Evolutionary conservation across 1,139 yeast genomes (phyloP).

Genomic region (Kazachstania sp.): DNA sequence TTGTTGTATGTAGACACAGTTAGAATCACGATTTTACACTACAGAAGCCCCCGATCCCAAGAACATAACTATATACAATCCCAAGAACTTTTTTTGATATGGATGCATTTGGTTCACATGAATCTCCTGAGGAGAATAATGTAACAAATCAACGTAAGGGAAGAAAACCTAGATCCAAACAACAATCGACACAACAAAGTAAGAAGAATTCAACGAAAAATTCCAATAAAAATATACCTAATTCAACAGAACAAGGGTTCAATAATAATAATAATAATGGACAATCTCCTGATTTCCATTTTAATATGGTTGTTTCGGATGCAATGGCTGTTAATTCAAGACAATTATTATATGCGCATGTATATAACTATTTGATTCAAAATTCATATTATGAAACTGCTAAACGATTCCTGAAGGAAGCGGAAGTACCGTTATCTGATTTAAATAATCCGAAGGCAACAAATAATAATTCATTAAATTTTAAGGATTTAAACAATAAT

Average conservation of each 20-base stretch:
- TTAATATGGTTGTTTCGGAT: slow-evolving; percentile 28
- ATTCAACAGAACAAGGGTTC: no score
- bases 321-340: slow-evolving; percentile 37
- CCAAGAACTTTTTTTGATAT: background rate
- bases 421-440: slow-evolving; percentile 33
- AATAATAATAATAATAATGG: background rate
- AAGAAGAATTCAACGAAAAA: background rate
- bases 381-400: slow-evolving; percentile 47
- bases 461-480: slow-evolving; percentile 8
- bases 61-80: no score
- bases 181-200: background rate
- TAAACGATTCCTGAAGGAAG: slow-evolving; percentile 38
- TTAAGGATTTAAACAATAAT: slow-evolving; percentile 6
- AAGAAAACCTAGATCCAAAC: background rate
- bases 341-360: slow-evolving; percentile 41
- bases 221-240: background rate
- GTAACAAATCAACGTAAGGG: background rate
- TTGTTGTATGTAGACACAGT: no score
- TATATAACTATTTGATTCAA: slow-evolving; percentile 41
- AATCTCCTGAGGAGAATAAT: background rate
- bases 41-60: no score
- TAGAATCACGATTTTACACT: no score
- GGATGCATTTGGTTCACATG: background rate
- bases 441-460: slow-evolving; percentile 7
- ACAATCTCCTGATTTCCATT: slow-evolving; percentile 5